Evolutionary conservation across 2,329 filamentous ascomycete species (phyloP), one percentile per base, ranked within the genome.

Genomic region (Epichloe uncinata): DNA sequence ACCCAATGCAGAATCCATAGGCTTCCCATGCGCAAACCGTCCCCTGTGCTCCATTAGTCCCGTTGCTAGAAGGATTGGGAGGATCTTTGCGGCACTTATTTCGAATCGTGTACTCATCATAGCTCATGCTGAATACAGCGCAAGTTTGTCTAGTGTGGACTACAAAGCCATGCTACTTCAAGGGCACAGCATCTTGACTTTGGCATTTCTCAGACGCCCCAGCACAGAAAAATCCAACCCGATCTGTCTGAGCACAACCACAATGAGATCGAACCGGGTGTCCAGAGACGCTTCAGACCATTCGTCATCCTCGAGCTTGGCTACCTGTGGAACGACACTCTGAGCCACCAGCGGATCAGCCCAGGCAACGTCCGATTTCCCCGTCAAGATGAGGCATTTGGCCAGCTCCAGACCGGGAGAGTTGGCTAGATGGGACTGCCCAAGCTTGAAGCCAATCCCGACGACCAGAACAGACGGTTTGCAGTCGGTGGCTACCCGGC

Each of bases 381-480:
- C 54, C 2, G 65, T 65, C 36, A 65, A 44, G 1, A 64, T 55
- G 2, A 72, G 59, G 40, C 57, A 65, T 50, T 64, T 66, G 33
- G 68, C 65, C 5, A 74, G 57, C 47, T 68, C 68, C 2, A 73
- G 59, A 1, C 71, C 71, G 0, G 73, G 73, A 0, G 73, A 75
- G 55, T 74, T 72, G 50, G 65, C 68, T 3, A 75, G 58, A 44
- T 70, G 66, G 0, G 69, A 66, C 54, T 76, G 73, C 3, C 73
- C 73, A 5, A 63, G 58, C 57, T 76, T 77, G 63, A 76, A 77
- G 3, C 72, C 73, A 38, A 75, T 63, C 0, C 73, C 73, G 0
- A 70, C 70, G 3, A 74, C 68, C 1, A 74, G 61, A 1, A 73
- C 62, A 12, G 61, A 60, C 1, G 64, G 64, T 18, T 53, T 53